phyloP scores from a whole-genome alignment of 2,329 filamentous ascomycete genomes.

The Xylariaceae sp. region DNA sequence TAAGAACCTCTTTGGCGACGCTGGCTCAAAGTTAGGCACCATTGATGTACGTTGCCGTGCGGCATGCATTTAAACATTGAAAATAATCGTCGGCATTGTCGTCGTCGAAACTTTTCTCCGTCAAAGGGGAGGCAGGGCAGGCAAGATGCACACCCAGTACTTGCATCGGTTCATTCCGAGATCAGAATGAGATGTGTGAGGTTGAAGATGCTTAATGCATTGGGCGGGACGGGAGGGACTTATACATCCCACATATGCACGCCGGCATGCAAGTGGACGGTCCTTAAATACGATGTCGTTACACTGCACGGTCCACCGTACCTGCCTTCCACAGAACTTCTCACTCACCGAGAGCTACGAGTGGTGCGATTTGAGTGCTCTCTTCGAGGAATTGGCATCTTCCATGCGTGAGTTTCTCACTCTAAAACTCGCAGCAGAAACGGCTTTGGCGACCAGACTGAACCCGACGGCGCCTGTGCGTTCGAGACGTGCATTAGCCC shows the following conservation, averaged over 20 bases:
- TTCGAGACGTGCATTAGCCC: too few relatives aligned
- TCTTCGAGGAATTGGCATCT: too few relatives aligned
- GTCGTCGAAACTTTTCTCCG: not conserved
- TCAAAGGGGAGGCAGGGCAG: not conserved
- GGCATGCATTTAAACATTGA: not conserved
- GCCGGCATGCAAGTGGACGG: not conserved
- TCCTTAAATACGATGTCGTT: not conserved
- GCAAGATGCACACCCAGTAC: not conserved
- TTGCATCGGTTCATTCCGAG: not conserved
- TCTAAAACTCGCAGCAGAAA: too few relatives aligned
- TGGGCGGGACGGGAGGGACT: not conserved
- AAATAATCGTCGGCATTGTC: not conserved
- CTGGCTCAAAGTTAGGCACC: not conserved
- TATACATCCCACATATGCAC: not conserved
- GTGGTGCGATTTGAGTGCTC: not conserved
- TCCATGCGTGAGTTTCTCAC: too few relatives aligned
- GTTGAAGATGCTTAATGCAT: not conserved
- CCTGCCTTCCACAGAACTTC: not conserved
- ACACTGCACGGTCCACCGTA: not conserved
- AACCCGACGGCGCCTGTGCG: too few relatives aligned
- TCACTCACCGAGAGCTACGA: not conserved
- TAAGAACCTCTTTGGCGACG: too few relatives aligned
- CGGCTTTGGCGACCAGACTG: too few relatives aligned
- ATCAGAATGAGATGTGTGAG: not conserved
- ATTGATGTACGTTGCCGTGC: not conserved